phyloP scores from a whole-genome alignment of 2,329 filamentous ascomycete species.

The Bipolaris sorokiniana region DNA sequence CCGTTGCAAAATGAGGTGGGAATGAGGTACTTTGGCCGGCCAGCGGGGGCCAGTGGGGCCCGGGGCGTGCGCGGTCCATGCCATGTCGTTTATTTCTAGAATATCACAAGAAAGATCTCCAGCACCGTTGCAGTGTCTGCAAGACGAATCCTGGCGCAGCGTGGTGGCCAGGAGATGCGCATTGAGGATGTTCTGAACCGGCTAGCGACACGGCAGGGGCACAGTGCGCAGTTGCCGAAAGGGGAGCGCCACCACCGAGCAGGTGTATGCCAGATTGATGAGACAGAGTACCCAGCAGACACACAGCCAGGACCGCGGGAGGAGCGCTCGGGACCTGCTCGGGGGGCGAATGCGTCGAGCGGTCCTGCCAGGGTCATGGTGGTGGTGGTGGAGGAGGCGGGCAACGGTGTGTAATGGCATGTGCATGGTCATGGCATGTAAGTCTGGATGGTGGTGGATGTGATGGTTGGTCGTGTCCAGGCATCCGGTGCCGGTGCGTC shows the following conservation, averaged over 20 bases:
- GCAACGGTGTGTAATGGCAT: constrained; percentile 3
- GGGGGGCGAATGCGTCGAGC: constrained; percentile 18
- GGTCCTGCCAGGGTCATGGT: neutral
- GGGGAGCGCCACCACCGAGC: constrained; percentile 42
- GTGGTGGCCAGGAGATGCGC: constrained; percentile 46
- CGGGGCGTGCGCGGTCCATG: constrained; percentile 38
- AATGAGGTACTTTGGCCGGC: constrained; percentile 41
- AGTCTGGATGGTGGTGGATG: no score
- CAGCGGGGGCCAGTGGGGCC: constrained; percentile 35
- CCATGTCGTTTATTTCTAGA: constrained; percentile 51
- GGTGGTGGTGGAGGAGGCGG: neutral
- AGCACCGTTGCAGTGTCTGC: constrained; percentile 48
- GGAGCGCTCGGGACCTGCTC: constrained; percentile 32
- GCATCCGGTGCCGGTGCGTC: constrained; percentile 29
- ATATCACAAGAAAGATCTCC: constrained; percentile 51
- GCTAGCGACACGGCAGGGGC: constrained; percentile 43
- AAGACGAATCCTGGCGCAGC: constrained; percentile 45
- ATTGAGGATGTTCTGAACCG: constrained; percentile 42
- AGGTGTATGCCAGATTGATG: constrained; percentile 44
- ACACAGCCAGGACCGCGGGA: constrained; percentile 37
- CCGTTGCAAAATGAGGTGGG: constrained; percentile 47
- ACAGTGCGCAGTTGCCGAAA: constrained; percentile 41
- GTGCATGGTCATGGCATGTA: constrained; percentile 2
- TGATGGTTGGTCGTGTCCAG: constrained; percentile 9
- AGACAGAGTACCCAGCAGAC: constrained; percentile 29